Conservation (phyloP, 805 yeast genomes). For the Wickerhamomyces kurtzmanii region DNA sequence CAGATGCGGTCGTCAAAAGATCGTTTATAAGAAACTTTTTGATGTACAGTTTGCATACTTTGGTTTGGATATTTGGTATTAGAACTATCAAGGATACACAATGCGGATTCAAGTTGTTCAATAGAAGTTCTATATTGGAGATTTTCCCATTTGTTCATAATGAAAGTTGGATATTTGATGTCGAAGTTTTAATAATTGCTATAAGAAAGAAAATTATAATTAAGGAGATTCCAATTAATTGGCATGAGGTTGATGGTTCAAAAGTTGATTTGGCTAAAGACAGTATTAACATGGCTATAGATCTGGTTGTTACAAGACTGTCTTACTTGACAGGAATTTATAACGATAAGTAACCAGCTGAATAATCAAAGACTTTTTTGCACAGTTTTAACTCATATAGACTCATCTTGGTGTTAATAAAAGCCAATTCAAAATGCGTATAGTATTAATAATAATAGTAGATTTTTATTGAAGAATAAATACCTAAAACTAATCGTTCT, state of each 20-base stretch:
- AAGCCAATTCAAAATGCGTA: neutral
- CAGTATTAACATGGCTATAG: constrained; percentile 88
- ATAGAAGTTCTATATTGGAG: constrained; percentile 47
- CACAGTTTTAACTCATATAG: neutral
- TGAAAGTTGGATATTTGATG: constrained; percentile 98
- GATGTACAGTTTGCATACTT: constrained; percentile 85
- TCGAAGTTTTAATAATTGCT: constrained; percentile 79
- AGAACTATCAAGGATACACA: constrained; percentile 86
- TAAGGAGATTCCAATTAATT: constrained; percentile 75
- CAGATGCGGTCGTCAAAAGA: constrained; percentile 95
- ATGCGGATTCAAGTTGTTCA: constrained; percentile 93
- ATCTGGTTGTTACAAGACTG: constrained; percentile 79
- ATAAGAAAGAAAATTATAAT: constrained; percentile 58
- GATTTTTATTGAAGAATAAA: neutral
- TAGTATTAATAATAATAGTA: neutral
- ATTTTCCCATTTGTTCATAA: constrained; percentile 92
- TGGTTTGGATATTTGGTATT: constrained; percentile 85
- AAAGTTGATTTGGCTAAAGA: constrained; percentile 90
- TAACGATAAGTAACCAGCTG: constrained; percentile 20
- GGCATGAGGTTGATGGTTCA: constrained; percentile 97
- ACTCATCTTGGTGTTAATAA: neutral
- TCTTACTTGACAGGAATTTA: constrained; percentile 85
- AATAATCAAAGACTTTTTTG: neutral
- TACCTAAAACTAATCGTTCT: constrained; percentile 4
- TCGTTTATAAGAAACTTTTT: constrained; percentile 79